Base-by-base conservation (phyloP, 768 basidiomycete genomes). In the Boletus barrowsii region DNA sequence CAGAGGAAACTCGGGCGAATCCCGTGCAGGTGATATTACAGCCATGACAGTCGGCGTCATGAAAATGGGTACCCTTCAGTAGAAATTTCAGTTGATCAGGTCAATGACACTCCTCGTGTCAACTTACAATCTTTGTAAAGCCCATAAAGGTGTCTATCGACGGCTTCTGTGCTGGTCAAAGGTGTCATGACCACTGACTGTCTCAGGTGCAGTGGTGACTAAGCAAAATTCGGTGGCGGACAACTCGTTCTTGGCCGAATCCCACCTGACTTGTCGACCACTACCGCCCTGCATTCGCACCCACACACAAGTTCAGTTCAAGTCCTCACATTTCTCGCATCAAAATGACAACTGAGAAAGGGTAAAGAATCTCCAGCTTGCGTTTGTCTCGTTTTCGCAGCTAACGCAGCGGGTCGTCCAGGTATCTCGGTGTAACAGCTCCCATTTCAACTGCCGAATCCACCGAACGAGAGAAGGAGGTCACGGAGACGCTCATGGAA, bases 401-500 rank as follows among this genome's bases (percentile, higher is more conserved):
- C 59, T 68, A 14, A 71, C 53, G 26, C 32, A 3, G 24, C 30
- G 7, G 18, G 36, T 51, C 49, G 59, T 37, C 24, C 68, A 91
- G 89, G 63, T 87, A 80, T 72, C 77, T 87, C 47, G 90, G 90
- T 55, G 90, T 93, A 26, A 93, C 90, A 14, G 86, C 87, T 37
- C 93, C 93, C 49, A 94, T 96, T 63, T 86, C 90, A 43, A 83
- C 80, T 22, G 73, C 70, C 32, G 86, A 88, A 61, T 93, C 91
- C 18, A 90, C 72, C 47, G 79, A 83, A 55, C 79, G 86, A 62
- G 91, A 93, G 73, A 87, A 86, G 69, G 88, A 90, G 70, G 88
- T 93, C 20, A 93, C 90, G 0, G 65, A 77, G 17, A 88, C 90
- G 7, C 76, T 99, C 49, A 91, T 98, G 88, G 86, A 92, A 53